Base-by-base conservation (phyloP, 768 basidiomycete genomes). In the Phallus indusiatus region DNA sequence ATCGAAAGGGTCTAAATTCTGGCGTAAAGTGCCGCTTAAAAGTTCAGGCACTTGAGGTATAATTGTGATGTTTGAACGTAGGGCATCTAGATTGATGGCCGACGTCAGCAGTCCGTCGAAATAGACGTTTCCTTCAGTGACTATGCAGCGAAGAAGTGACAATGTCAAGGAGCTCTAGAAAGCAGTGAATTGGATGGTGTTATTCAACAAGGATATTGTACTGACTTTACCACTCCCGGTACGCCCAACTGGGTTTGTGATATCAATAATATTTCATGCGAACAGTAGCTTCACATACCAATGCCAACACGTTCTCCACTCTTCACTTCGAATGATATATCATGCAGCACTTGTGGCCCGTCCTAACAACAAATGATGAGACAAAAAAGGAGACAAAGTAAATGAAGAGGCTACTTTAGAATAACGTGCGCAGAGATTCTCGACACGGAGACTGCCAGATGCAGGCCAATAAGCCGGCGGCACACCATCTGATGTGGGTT, bases 1-100 rank as follows among this genome's bases (percentile, higher is more conserved):
- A 5, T 67, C 72, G 63, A 80, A 81, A 4, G 78, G 77, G 66
- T 81, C 80, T 22, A 81, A 67, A 56, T 74, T 74, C 28, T 70
- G 68, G 2, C 72, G 64, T 14, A 72, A 60, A 0, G 69, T 70
- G 22, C 64, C 64, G 37, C 67, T 69, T n/a, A 75, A 62, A 9
- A 75, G 64, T 20, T 72, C 67, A 49, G 68, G 65, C 54, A 61
- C 62, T 54, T 80, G 78, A 3, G 78, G 79, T 35, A 81, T 84
- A 62, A 84, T 81, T 1, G 83, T 85, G 57, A 87, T 78, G 58
- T 76, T 78, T 1, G 77, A 74, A 47, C 85, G 72, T 49, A 86
- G 69, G 7, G 72, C 75, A 62, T 84, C 76, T 12, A 86, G 70
- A 63, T 83, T 83, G n/a, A 69, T 64, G 77, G 80, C 59, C 74